Conservation (phyloP, 2,329 filamentous ascomycete species). For the Penicillium sp. region DNA sequence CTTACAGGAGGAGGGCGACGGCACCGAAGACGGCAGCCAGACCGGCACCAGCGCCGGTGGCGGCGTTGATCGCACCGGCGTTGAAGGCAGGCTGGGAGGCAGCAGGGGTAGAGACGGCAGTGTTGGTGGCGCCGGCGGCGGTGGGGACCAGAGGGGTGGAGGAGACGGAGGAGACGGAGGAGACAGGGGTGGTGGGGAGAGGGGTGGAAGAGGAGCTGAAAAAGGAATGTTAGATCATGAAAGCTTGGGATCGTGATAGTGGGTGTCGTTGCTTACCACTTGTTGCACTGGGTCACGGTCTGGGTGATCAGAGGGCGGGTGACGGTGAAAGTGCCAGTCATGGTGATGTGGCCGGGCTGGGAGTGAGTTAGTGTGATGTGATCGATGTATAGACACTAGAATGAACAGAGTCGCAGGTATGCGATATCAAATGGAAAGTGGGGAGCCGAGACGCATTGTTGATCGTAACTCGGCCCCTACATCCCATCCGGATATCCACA, state of each 20-base stretch:
- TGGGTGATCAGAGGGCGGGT: conserved; percentile 57
- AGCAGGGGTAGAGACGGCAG: conserved; percentile 28
- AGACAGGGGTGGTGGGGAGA: conserved; percentile 26
- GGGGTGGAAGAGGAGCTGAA: conserved; percentile 30
- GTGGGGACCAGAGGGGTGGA: conserved; percentile 31
- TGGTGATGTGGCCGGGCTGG: conserved; percentile 69
- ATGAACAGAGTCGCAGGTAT: neutral
- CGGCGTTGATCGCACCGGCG: conserved; percentile 56
- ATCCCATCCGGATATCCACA: neutral
- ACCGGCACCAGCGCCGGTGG: conserved; percentile 53
- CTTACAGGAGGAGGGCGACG: conserved; percentile 53
- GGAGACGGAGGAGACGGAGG: conserved; percentile 14
- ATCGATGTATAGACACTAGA: neutral
- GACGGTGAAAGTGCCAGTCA: conserved; percentile 72
- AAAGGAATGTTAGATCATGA: conserved; percentile 9
- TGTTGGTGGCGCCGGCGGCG: conserved; percentile 18
- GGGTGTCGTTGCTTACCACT: conserved; percentile 40
- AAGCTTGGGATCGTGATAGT: neutral
- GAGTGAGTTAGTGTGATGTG: conserved; percentile 7
- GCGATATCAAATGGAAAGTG: neutral
- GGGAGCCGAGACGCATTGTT: neutral
- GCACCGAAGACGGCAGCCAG: conserved; percentile 58
- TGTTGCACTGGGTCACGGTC: conserved; percentile 54
- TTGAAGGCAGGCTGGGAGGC: conserved; percentile 44
- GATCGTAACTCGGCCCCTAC: neutral